These are phyloP conservation scores for Naganishia onofrii DNA, from an alignment of 768 basidiomycete species.

Conservation along the genomic window DNA sequence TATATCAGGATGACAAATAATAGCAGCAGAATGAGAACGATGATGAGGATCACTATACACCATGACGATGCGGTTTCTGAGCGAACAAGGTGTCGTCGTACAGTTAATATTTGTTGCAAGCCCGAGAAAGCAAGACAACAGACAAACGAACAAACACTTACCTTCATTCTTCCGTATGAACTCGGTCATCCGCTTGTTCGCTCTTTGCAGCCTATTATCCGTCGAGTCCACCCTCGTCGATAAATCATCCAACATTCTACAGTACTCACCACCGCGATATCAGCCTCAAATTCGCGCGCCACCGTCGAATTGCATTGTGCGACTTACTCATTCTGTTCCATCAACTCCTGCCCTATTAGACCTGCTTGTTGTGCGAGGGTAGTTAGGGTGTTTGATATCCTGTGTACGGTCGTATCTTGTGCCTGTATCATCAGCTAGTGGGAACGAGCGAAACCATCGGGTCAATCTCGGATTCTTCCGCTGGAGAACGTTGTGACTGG, in stretches of 20 bases:
- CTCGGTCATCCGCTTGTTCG: slow-evolving; percentile 68
- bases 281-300: background rate
- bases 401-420: slow-evolving; percentile 84
- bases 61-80: slow-evolving; percentile 82
- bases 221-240: slow-evolving; percentile 70
- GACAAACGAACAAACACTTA: slow-evolving; percentile 43
- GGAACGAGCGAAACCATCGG: background rate
- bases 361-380: slow-evolving; percentile 87
- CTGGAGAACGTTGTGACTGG: background rate
- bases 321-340: slow-evolving; percentile 81
- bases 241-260: slow-evolving; percentile 76
- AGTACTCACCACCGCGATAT: too few relatives aligned
- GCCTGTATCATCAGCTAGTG: slow-evolving; percentile 76
- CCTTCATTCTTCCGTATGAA: slow-evolving; percentile 84
- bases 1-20: slow-evolving; percentile 67
- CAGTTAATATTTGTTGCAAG: background rate
- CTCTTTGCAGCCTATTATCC: slow-evolving; percentile 64
- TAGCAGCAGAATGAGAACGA: slow-evolving; percentile 72
- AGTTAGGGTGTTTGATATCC: slow-evolving; percentile 78
- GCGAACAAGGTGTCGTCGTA: background rate
- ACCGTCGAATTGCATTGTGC: background rate
- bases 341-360: slow-evolving; percentile 88
- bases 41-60: slow-evolving; percentile 80
- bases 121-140: too few relatives aligned
- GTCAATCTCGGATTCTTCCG: too few relatives aligned